Conservation (phyloP, 306 rosid genomes). For the Trifolium pratense region DNA sequence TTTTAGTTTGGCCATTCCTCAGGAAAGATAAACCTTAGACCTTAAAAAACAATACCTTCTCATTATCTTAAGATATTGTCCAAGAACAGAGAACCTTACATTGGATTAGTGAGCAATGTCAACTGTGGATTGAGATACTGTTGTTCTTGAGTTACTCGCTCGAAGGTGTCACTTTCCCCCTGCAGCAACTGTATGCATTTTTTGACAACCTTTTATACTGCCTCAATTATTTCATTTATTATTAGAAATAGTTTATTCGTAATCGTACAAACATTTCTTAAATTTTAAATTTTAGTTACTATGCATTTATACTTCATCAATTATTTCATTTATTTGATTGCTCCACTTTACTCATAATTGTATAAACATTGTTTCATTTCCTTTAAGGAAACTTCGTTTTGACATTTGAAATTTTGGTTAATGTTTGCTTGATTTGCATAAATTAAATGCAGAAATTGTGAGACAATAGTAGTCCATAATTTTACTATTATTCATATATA, state of each 20-base stretch:
- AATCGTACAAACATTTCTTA: background rate
- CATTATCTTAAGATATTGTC: constrained; percentile 23
- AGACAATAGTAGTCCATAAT: too few relatives aligned
- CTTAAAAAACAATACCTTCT: constrained; percentile 15
- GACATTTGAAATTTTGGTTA: background rate
- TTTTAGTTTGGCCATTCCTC: background rate
- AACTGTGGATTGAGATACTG: constrained; percentile 27
- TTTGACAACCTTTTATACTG: constrained; percentile 21
- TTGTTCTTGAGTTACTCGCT: constrained; percentile 14
- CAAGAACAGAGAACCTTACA: constrained; percentile 10
- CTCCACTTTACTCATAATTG: too few relatives aligned
- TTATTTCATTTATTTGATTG: too few relatives aligned
- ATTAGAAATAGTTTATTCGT: background rate
- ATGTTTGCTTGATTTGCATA: background rate
- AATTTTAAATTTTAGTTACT: too few relatives aligned
- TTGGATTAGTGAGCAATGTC: constrained; percentile 27
- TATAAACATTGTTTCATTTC: too few relatives aligned
- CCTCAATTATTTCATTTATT: constrained; percentile 32
- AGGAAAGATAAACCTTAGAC: constrained; percentile 8
- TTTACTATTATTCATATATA: too few relatives aligned
- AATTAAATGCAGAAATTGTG: too few relatives aligned
- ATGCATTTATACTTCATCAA: too few relatives aligned
- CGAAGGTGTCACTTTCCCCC: constrained; percentile 13
- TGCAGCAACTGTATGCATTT: constrained; percentile 31
- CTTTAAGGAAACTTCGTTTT: too few relatives aligned